Evolutionary conservation across 495 filamentous ascomycete species (phyloP).

Genomic region (Lepraria neglecta): DNA sequence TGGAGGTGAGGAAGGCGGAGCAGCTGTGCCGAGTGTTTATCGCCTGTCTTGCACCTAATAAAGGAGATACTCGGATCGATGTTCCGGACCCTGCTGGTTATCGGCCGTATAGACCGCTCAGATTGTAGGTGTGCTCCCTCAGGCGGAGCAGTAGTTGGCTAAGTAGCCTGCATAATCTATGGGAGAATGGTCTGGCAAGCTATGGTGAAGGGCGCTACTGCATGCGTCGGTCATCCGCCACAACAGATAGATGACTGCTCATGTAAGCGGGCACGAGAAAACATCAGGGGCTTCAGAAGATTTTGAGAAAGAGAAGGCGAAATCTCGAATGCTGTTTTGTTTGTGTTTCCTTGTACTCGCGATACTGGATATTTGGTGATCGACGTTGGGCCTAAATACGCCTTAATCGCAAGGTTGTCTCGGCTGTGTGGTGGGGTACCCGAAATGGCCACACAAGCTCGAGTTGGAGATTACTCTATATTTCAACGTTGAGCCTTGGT

Average conservation of each 20-base stretch:
- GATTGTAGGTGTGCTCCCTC: neutral
- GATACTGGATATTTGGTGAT: slow-evolving; percentile 12
- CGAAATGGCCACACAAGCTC: slow-evolving; percentile 1
- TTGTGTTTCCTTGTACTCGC: neutral
- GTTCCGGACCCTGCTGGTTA: neutral
- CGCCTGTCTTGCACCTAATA: neutral
- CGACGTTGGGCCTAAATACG: no score
- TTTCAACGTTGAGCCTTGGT: neutral
- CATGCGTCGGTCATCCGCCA: slow-evolving; percentile 9
- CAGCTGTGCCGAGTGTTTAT: neutral
- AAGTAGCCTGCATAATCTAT: neutral
- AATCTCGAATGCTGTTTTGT: neutral
- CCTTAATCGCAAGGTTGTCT: slow-evolving; percentile 4
- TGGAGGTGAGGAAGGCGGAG: neutral
- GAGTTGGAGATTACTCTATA: neutral
- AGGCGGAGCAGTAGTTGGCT: neutral
- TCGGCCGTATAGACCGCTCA: neutral
- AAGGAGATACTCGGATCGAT: neutral
- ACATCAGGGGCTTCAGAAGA: neutral
- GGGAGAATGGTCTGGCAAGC: neutral
- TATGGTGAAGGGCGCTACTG: slow-evolving; percentile 15
- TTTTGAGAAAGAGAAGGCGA: neutral
- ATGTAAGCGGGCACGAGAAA: slow-evolving; percentile 9
- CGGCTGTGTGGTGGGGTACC: neutral
- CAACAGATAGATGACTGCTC: slow-evolving; percentile 7